Conservation (phyloP, 768 basidiomycete species). For the Scleroderma bovista region DNA sequence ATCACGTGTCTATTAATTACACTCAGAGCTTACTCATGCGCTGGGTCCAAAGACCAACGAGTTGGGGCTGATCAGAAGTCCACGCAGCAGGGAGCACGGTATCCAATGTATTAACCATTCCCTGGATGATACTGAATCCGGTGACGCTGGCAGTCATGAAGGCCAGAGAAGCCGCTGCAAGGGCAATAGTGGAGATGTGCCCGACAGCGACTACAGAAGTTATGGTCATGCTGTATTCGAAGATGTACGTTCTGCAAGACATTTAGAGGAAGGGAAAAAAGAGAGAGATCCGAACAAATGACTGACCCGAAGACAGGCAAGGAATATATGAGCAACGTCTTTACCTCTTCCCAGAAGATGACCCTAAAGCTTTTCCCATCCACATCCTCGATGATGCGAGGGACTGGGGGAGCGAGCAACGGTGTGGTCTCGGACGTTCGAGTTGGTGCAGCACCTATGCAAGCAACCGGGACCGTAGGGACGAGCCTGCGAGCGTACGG, state of each 20-base stretch:
- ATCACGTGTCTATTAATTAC: not conserved
- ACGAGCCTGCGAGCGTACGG: not conserved
- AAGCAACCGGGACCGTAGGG: not conserved
- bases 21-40: slow-evolving; percentile 62
- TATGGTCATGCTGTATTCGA: slow-evolving; percentile 85
- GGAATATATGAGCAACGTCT: slow-evolving; percentile 58
- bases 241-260: slow-evolving; percentile 56
- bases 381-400: slow-evolving; percentile 46
- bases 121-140: slow-evolving; percentile 65
- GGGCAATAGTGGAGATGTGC: slow-evolving; percentile 82
- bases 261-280: no score
- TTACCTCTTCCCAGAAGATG: slow-evolving; percentile 49
- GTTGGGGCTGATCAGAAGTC: slow-evolving; percentile 79
- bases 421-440: slow-evolving; percentile 48
- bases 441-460: not conserved
- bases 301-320: slow-evolving; percentile 71
- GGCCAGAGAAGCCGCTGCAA: slow-evolving; percentile 76
- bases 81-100: slow-evolving; percentile 92
- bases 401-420: slow-evolving; percentile 46
- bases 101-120: slow-evolving; percentile 82
- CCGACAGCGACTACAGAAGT: slow-evolving; percentile 87
- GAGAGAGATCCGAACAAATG: not conserved
- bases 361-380: slow-evolving; percentile 16
- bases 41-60: slow-evolving; percentile 89
- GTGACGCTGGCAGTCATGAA: slow-evolving; percentile 70